Conservation (phyloP, 2,329 filamentous ascomycete species). For the Myriangium duriaei region DNA sequence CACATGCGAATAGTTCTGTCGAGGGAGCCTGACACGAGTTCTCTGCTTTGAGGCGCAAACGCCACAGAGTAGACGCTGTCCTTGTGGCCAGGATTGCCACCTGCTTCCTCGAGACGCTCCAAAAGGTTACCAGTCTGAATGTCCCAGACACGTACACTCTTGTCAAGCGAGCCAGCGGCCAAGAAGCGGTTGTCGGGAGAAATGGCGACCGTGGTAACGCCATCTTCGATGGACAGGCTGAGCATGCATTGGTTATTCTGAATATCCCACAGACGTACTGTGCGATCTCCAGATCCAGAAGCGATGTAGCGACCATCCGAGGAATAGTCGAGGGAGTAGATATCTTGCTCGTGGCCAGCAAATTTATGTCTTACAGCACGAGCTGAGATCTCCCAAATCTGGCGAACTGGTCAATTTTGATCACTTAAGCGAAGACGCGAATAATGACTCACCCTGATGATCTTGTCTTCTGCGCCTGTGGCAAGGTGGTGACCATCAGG, state of each 20-base stretch:
- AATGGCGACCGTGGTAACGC: conserved; percentile 93
- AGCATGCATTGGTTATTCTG: conserved; percentile 70
- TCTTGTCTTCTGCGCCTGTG: conserved; percentile 93
- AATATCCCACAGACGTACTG: conserved; percentile 92
- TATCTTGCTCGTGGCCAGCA: conserved; percentile 95
- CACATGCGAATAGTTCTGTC: conserved; percentile 99
- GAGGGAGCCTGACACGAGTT: conserved; percentile 85
- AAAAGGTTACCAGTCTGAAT: conserved; percentile 73
- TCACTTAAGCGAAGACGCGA: conserved; percentile 12
- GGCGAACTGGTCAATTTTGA: conserved; percentile 9
- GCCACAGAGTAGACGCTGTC: conserved; percentile 95
- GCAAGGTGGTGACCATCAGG: conserved; percentile 88
- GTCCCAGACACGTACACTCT: conserved; percentile 97
- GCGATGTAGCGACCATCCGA: conserved; percentile 89
- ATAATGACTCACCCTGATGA: conserved; percentile 64
- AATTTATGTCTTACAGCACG: conserved; percentile 85
- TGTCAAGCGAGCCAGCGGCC: conserved; percentile 87
- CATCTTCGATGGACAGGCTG: conserved; percentile 86
- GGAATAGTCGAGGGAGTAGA: conserved; percentile 92
- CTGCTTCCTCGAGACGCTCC: conserved; percentile 60
- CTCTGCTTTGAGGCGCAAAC: conserved; percentile 84
- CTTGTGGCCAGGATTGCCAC: conserved; percentile 80
- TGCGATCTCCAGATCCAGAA: conserved; percentile 87
- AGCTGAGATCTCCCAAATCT: conserved; percentile 89
- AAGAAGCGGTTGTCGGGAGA: conserved; percentile 91